Base-by-base conservation (phyloP, 305 asterid genomes). In the Lippia alba region DNA sequence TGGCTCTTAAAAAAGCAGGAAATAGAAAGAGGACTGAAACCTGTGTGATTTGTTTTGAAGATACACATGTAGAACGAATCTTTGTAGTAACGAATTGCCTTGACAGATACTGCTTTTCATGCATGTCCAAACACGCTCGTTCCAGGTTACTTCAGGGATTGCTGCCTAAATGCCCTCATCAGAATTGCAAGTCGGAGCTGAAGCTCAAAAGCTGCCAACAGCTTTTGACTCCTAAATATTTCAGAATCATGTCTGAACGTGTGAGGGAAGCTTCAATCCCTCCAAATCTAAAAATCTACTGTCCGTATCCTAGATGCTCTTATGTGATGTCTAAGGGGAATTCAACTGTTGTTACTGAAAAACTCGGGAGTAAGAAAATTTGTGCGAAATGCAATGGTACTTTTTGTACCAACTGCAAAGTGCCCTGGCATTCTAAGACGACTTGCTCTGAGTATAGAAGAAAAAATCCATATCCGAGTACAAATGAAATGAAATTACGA, bases 11-110 rank as follows among this genome's bases (percentile, higher is more conserved):
- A 75, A 71, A 81, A 2, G 78, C 55, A 19, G 78, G 76, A 34
- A 65, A 60, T 51, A 69, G 64, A 50, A 48, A 49, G 6, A 74
- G 65, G 57, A 67, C 70, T 0, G 83, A 76, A 78, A 57, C 61
- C 7, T 90, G 96, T 73, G 57, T 72, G 64, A 87, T 89, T 64
- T 89, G 91, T 79, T 66, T 85, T 45, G 91, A 87, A 71, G 84
- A 82, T 46, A 81, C 57, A 3, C 65, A 73, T 61, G 46, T 17
- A 12, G 76, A 72, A 33, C 80, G 61, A 36, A 89, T 89, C 84
- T 81, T 87, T 68, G 48, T 45, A 8, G 61, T 85, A 61, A 19
- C 78, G 36, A 80, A 65, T 34, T 89, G 96, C 69, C 64, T 10
- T 12, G 94, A 89, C 58, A 72, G 84, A 18, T 89, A 79, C 79